Evolutionary conservation across 345 rosid species (phyloP).

Genomic region (Arabidopsis suecica): DNA sequence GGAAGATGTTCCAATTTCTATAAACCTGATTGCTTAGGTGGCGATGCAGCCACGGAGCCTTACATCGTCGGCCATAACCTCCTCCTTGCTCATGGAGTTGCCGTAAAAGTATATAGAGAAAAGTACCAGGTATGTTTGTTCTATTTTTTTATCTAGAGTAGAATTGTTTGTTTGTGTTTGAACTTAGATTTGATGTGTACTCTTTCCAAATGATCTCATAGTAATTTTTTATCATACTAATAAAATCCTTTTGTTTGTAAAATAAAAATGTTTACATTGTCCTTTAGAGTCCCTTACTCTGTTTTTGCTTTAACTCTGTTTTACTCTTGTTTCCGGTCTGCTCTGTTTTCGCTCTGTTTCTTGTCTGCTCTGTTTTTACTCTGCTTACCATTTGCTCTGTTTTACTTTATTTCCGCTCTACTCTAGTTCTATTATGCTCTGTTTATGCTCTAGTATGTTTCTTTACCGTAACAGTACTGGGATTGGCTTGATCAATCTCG

Average conservation of each 20-base stretch:
- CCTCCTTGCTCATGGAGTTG: slow-evolving; percentile 54
- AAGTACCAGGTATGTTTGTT: slow-evolving; percentile 41
- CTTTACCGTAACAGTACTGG: not conserved
- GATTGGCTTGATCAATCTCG: no score
- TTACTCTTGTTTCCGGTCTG: not conserved
- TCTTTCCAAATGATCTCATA: not conserved
- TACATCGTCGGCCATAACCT: slow-evolving; percentile 47
- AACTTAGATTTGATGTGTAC: not conserved
- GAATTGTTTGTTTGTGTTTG: not conserved
- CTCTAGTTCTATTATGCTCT: not conserved
- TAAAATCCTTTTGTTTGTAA: not conserved
- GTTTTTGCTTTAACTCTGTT: not conserved
- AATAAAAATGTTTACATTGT: not conserved
- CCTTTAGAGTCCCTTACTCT: not conserved
- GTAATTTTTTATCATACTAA: not conserved
- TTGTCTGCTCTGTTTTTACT: not conserved
- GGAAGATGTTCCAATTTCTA: slow-evolving; percentile 46
- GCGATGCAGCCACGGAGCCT: slow-evolving; percentile 48
- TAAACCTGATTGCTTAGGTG: slow-evolving; percentile 42
- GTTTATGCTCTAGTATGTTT: not conserved
- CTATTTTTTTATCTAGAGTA: not conserved
- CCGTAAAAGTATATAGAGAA: slow-evolving; percentile 48
- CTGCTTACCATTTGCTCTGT: not conserved
- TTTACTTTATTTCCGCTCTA: not conserved
- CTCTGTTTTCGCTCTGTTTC: not conserved